Base-by-base conservation (phyloP, 768 basidiomycete species). In the Daedaleopsis sinensis region DNA sequence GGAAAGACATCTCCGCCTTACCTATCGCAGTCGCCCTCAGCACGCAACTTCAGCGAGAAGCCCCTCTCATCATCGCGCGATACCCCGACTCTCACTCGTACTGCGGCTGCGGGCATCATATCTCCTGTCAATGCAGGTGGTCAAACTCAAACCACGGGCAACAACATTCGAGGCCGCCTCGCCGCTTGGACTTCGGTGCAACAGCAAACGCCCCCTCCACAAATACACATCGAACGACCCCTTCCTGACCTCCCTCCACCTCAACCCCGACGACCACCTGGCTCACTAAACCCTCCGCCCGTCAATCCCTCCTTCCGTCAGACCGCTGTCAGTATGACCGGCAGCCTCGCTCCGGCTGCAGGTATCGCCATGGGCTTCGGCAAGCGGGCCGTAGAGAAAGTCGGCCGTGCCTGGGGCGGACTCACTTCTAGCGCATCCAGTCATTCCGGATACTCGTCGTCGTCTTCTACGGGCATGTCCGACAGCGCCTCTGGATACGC, bases 291-390 rank as follows among this genome's bases (percentile, higher is more conserved):
- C 27, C 62, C 59, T 16, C 56, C 62, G 55, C 59, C 70, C 24
- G 70, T 73, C 46, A 58, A 58, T 15, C 73, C 76, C 12, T 74
- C 77, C 27, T 75, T 82, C 62, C 76, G 88, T 21, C 87, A 85
- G 68, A 85, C 88, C n/a, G 83, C 90, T 18, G 81, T 91, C 63
- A 91, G 89, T 67, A 86, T 92, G 77, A 84, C 88, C 2, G 81
- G 80, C 42, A 81, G 85, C 44, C 79, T 90, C 51, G 85, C 86
- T 3, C 88, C 89, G 27, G 88, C 87, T 21, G 88, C 89, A 18
- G 90, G 89, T 10, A 79, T 90, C 10, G 91, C 90, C 11, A 69
- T 74, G 56, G 76, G 74, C 12, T 69, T 79, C 32, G 76, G 77
- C 21, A 88, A 86, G 68, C 82, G 88, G 58, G 90, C 91, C 3